phyloP scores from a whole-genome alignment of 2,329 filamentous ascomycete species.

The Epichloe bromicola region DNA sequence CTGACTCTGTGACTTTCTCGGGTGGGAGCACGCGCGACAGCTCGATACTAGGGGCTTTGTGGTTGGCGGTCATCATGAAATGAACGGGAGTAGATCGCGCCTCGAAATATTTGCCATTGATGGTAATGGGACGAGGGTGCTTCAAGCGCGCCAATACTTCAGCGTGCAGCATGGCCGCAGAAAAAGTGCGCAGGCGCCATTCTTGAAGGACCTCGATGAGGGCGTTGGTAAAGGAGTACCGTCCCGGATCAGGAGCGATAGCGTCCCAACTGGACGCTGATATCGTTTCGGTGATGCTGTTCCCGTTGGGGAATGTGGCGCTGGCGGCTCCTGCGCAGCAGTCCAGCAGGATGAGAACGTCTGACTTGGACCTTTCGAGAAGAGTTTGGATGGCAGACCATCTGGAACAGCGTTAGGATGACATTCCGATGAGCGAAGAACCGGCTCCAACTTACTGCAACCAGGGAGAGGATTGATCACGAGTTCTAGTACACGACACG shows the following conservation, averaged over 20 bases:
- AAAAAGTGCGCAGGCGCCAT: conserved; percentile 41
- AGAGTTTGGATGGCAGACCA: conserved; percentile 50
- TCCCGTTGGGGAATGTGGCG: conserved; percentile 43
- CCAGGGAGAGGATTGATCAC: conserved; percentile 39
- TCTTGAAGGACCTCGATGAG: conserved; percentile 46
- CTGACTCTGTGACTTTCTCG: conserved; percentile 14
- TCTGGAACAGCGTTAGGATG: conserved; percentile 14
- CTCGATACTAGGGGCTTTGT: conserved; percentile 45
- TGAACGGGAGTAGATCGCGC: conserved; percentile 46
- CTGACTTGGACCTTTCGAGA: conserved; percentile 42
- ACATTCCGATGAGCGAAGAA: not conserved
- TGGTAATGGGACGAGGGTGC: conserved; percentile 42
- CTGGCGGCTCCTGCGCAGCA: conserved; percentile 48
- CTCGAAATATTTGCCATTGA: conserved; percentile 45
- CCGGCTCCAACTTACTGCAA: conserved; percentile 30
- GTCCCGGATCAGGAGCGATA: conserved; percentile 44
- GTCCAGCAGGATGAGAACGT: conserved; percentile 44
- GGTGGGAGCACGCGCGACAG: conserved; percentile 25
- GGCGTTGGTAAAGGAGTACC: conserved; percentile 46
- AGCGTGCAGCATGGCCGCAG: conserved; percentile 47
- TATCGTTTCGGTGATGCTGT: conserved; percentile 48
- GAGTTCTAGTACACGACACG: conserved; percentile 23
- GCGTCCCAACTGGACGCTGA: conserved; percentile 50
- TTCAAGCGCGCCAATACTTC: conserved; percentile 47
- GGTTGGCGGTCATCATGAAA: conserved; percentile 51